Evolutionary conservation across 441 rosid genomes (phyloP), one percentile per base, ranked within the genome.

Genomic region (Populus trichocarpa): DNA sequence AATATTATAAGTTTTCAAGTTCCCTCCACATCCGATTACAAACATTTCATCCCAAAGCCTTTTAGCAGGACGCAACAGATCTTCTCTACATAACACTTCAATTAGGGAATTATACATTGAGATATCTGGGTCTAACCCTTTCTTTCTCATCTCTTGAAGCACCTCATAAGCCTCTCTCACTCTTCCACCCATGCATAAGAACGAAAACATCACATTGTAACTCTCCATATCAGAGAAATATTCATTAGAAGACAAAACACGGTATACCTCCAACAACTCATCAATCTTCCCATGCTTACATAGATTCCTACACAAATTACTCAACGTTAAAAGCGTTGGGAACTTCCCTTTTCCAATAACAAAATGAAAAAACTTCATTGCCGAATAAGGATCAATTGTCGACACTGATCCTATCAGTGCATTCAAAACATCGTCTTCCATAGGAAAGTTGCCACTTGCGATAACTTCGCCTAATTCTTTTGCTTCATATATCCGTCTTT

Each of bases 11-110:
- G 94, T 91, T 75, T 82, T 87, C 75, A 85, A 78, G 78, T 92
- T 89, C 84, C 90, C 93, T 33, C 83, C 73, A 78, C 95, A 95
- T 33, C 97, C 96, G 73, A 77, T 85, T 25, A 88, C 87, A 82
- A 93, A 93, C 98, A 93, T 93, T 88, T 95, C 97, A 82, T 92
- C 98, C 99, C 99, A 95, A 78, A 95, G 84, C 82, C 81, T 92
- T 86, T 91, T 95, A 22, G 99, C 99, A 20, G 99, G 98, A 78
- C 96, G 97, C 70, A 92, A 79, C 69, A 92, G 86, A 82, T 91
- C 96, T 66, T 89, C 93, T 81, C 85, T 85, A 79, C 98, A 93
- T 74, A 97, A 91, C 42, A 95, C 93, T 85, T 92, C 99, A 76
- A 95, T 87, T 53, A 95, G 87, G 70, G 83, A 76, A 74, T 93